Evolutionary conservation across 2,329 filamentous ascomycete species (phyloP).

Genomic region (Trichoderma sp.): DNA sequence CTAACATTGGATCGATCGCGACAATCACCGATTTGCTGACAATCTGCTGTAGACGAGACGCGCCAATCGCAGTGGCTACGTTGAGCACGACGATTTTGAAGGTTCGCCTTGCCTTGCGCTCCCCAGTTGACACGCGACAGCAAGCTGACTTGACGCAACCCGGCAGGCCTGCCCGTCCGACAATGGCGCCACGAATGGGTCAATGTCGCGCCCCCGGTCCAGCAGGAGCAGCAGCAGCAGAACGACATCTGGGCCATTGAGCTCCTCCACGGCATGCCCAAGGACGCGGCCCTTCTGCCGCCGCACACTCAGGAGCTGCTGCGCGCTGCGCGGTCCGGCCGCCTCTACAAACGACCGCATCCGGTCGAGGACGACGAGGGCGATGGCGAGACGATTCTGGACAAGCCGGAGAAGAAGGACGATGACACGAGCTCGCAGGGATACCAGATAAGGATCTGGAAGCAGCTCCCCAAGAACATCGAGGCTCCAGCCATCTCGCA

Average conservation of each 20-base stretch:
- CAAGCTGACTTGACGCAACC: constrained; percentile 53
- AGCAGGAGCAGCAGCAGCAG: constrained; percentile 63
- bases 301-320: constrained; percentile 81
- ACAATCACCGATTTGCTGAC: constrained; percentile 29
- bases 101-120: constrained; percentile 39
- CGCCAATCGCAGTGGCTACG: constrained; percentile 58
- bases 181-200: constrained; percentile 81
- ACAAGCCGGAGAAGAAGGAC: constrained; percentile 64
- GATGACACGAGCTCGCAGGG: constrained; percentile 59
- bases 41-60: constrained; percentile 52
- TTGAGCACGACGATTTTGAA: constrained; percentile 65
- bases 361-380: constrained; percentile 62
- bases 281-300: constrained; percentile 76
- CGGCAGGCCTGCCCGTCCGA: constrained; percentile 78
- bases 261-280: constrained; percentile 78
- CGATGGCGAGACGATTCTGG: constrained; percentile 51
- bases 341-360: constrained; percentile 71
- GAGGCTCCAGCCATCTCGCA: constrained; percentile 57
- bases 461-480: constrained; percentile 61
- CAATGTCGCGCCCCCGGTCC: constrained; percentile 66
- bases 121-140: constrained; percentile 1
- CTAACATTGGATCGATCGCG: background rate
- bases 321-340: constrained; percentile 75
- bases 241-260: constrained; percentile 75
- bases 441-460: constrained; percentile 62